Conservation (phyloP, 1,284 basidiomycete species). For the Entoloma clypeatum region DNA sequence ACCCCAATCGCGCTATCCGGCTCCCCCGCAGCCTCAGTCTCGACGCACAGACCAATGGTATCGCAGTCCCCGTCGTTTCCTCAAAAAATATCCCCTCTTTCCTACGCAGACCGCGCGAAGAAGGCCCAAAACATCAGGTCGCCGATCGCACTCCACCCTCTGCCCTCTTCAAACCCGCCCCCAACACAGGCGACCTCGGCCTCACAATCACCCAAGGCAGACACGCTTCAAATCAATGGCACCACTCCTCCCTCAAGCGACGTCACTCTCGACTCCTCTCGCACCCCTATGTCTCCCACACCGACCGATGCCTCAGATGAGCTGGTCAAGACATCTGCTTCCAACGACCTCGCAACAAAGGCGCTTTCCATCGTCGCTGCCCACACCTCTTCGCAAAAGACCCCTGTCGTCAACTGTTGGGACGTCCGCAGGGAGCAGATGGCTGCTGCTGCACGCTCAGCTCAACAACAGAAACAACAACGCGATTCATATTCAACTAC, state of each 20-base stretch:
- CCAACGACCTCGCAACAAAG: slow-evolving; percentile 20
- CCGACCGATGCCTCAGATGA: slow-evolving; percentile 3
- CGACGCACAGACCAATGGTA: slow-evolving; percentile 19
- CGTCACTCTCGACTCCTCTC: slow-evolving; percentile 2
- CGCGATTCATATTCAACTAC: slow-evolving; percentile 13
- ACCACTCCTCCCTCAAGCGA: slow-evolving; percentile 4
- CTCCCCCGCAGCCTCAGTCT: slow-evolving; percentile 11
- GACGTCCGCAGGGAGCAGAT: slow-evolving; percentile 46
- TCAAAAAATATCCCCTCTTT: slow-evolving; percentile 30
- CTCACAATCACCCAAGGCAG: slow-evolving; percentile 1
- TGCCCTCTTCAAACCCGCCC: slow-evolving; percentile 11
- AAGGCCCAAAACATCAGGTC: slow-evolving; percentile 32
- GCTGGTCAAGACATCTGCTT: slow-evolving; percentile 3
- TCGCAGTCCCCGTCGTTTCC: slow-evolving; percentile 19
- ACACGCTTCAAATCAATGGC: too few species aligned
- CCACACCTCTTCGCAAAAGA: slow-evolving; percentile 21
- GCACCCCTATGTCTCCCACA: neutral
- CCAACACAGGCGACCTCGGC: neutral
- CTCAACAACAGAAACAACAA: slow-evolving; percentile 10
- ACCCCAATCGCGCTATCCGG: slow-evolving; percentile 11
- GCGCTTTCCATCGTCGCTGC: slow-evolving; percentile 23
- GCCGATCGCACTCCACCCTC: slow-evolving; percentile 18
- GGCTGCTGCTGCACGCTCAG: slow-evolving; percentile 31
- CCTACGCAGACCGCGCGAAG: slow-evolving; percentile 62
- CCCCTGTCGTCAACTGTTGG: slow-evolving; percentile 46